Evolutionary conservation across 2,329 filamentous ascomycete species (phyloP).

Genomic region (Eutypella sp.): DNA sequence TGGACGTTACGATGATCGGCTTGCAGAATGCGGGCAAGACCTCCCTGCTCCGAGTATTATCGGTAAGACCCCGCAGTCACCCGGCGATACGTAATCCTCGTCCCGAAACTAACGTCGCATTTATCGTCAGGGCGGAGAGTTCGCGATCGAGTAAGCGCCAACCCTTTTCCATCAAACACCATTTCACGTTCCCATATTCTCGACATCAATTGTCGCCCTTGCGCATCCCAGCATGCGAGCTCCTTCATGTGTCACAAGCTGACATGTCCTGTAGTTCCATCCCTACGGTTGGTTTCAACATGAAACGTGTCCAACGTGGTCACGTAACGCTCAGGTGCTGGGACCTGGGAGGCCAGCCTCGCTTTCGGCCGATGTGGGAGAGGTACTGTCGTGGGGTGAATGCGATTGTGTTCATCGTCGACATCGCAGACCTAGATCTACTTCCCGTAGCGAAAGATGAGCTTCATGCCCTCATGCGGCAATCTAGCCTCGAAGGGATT

Average conservation of each 20-base stretch:
- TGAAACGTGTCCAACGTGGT: conserved; percentile 95
- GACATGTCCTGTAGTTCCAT: conserved; percentile 69
- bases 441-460: conserved; percentile 86
- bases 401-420: conserved; percentile 97
- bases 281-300: conserved; percentile 97
- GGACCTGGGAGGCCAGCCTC: conserved; percentile 95
- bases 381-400: conserved; percentile 96
- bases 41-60: conserved; percentile 84
- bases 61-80: conserved; percentile 62
- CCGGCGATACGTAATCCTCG: conserved; percentile 9
- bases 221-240: conserved; percentile 14
- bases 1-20: conserved; percentile 99
- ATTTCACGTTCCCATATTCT: conserved; percentile 1
- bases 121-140: conserved; percentile 78
- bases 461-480: conserved; percentile 81
- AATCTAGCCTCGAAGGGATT: conserved; percentile 80
- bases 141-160: conserved; percentile 88
- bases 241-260: conserved; percentile 21
- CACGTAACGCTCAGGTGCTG: conserved; percentile 99
- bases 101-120: conserved; percentile 10
- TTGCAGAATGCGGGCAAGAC: conserved; percentile 98
- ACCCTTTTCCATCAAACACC: conserved; percentile 7
- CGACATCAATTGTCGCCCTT: conserved; percentile 8
- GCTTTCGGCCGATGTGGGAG: conserved; percentile 99
- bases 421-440: conserved; percentile 80